These are phyloP conservation scores for Metschnikowia reukaufii DNA, from an alignment of 805 yeast genomes.

Conservation along the genomic window DNA sequence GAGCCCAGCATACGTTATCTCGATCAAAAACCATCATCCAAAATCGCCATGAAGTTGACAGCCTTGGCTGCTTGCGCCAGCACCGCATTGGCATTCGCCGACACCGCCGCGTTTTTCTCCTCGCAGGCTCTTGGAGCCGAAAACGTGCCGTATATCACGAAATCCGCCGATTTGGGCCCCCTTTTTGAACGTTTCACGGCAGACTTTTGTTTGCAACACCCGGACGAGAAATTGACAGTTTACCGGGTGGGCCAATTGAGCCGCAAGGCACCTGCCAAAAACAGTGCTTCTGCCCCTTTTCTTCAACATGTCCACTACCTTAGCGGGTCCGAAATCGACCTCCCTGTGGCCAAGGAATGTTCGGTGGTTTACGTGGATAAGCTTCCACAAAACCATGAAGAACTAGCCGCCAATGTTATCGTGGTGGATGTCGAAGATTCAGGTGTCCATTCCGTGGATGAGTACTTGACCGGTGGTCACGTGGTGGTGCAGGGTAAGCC, in stretches of 20 bases:
- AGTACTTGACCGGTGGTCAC: conserved; percentile 17
- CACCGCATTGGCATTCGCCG: conserved; percentile 19
- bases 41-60: conserved; percentile 14
- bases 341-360: conserved; percentile 14
- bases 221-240: conserved; percentile 22
- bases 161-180: conserved; percentile 20
- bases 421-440: conserved; percentile 29
- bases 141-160: conserved; percentile 25
- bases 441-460: conserved; percentile 19
- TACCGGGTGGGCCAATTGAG: conserved; percentile 28
- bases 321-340: conserved; percentile 17
- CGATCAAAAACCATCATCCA: not conserved
- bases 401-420: conserved; percentile 15
- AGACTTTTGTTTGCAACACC: conserved; percentile 19
- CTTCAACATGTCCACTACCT: conserved; percentile 19
- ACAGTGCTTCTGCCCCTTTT: conserved; percentile 7
- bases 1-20: not conserved
- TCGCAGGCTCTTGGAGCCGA: conserved; percentile 7
- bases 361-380: conserved; percentile 13
- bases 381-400: conserved; percentile 1
- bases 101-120: conserved; percentile 21
- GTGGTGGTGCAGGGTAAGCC: conserved; percentile 35
- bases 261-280: conserved; percentile 2
- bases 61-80: conserved; percentile 18
- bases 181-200: conserved; percentile 21